A percentile compares a stretch with the other conserved stretches of the same genome.
Conservation (phyloP, 768 basidiomycete species). For the Hericium coralloides region DNA sequence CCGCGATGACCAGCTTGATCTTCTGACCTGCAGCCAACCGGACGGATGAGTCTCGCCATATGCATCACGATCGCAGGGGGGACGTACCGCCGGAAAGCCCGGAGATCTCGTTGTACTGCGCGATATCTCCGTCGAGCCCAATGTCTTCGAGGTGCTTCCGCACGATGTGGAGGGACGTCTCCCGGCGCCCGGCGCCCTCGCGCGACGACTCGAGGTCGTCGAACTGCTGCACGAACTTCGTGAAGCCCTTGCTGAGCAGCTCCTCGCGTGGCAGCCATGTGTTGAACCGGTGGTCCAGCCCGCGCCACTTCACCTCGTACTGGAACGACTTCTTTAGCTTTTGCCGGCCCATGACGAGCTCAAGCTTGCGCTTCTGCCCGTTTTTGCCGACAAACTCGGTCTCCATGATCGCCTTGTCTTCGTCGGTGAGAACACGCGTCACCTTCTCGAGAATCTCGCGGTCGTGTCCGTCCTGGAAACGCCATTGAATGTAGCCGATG, state of each 20-base stretch:
- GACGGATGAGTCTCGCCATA: background rate
- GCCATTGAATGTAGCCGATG: constrained; percentile 96
- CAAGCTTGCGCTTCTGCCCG: constrained; percentile 84
- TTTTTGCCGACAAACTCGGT: constrained; percentile 87
- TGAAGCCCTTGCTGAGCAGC: constrained; percentile 77
- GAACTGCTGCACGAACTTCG: constrained; percentile 86
- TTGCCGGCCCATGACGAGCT: constrained; percentile 90
- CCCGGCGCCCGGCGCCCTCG: constrained; percentile 88
- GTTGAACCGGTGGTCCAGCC: constrained; percentile 79
- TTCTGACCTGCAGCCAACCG: constrained; percentile 60
- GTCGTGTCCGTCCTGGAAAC: constrained; percentile 98
- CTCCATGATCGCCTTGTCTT: constrained; percentile 72
- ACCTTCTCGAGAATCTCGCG: constrained; percentile 89
- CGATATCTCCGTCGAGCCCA: constrained; percentile 94
- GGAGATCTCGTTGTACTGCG: constrained; percentile 94
- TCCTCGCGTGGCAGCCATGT: constrained; percentile 89
- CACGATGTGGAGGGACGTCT: constrained; percentile 73
- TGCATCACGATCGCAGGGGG: background rate
- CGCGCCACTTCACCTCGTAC: constrained; percentile 87
- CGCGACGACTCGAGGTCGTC: constrained; percentile 94
- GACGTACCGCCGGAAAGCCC: constrained; percentile 82
- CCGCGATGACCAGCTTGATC: constrained; percentile 92
- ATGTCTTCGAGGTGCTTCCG: constrained; percentile 93
- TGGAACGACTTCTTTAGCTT: constrained; percentile 94
- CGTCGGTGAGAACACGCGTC: constrained; percentile 79